These are phyloP conservation scores for Saprolegnia diclina DNA, from an alignment of 352 stramenopile species.

Conservation along the genomic window DNA sequence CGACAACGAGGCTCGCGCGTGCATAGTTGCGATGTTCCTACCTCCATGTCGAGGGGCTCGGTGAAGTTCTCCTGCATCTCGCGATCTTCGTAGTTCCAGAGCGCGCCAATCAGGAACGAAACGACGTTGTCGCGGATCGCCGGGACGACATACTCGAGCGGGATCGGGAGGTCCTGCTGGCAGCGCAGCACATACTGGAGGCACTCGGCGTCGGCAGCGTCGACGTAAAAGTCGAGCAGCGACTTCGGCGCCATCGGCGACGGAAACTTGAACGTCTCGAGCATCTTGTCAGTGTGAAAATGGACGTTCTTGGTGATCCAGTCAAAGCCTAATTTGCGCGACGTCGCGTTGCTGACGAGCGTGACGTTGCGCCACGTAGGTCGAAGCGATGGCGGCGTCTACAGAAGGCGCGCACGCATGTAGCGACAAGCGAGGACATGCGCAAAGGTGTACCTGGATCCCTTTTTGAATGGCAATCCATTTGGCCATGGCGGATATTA, in stretches of 20 bases:
- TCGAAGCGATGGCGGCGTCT: background rate
- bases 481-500: conserved; percentile 6
- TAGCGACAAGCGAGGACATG: too few relatives aligned
- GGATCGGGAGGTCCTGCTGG: conserved; percentile 7
- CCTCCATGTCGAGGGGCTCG: conserved; percentile 5
- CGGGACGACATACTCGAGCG: conserved; percentile 14
- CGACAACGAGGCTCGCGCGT: background rate
- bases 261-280: conserved; percentile 6
- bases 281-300: conserved; percentile 4
- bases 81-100: conserved; percentile 13
- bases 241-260: background rate
- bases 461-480: conserved; percentile 7
- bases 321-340: conserved; percentile 18
- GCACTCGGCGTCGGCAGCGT: background rate
- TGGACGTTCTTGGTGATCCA: conserved; percentile 24
- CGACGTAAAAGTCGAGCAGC: conserved; percentile 16
- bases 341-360: background rate
- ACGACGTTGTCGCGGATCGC: conserved; percentile 18
- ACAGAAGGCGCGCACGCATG: too few relatives aligned
- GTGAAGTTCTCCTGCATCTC: background rate
- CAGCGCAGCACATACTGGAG: conserved; percentile 19
- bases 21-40: background rate
- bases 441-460: conserved; percentile 8
- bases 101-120: conserved; percentile 16
- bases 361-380: conserved; percentile 21